Evolutionary conservation across 768 basidiomycete species (phyloP), one percentile per base, ranked within the genome.

Genomic region (Kwoniella sp.): DNA sequence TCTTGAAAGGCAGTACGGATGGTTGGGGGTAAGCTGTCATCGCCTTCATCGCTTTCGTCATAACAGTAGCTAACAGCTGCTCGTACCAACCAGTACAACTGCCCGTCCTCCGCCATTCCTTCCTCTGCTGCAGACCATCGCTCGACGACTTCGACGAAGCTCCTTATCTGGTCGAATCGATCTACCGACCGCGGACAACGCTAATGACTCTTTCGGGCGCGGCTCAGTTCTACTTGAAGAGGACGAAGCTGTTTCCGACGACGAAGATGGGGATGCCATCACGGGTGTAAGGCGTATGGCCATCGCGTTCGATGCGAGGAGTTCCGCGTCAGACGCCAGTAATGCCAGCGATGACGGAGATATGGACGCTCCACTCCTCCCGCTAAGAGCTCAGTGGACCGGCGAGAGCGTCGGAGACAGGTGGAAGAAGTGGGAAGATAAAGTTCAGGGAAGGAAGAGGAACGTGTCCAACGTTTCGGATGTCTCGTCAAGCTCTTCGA

Each of bases 41-140:
- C 13, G 22, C n/a, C 20, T 20, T 50, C 45, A 17, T 30, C 13
- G 34, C 34, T 5, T 7, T 7, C 13, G 13, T 37, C 34, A 13
- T 37, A 37, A 7, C 7, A 31, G 9, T 20, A 41, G 41, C 5
- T 4, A 11, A n/a, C 20, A 30, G 31, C 23, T 25, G 22, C 22
- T n/a, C n/a, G n/a, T n/a, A n/a, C n/a, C 41, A 45, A 45, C 5
- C 15, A 60, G 37, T 17, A 55, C 58, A 7, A 55, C 55, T 7
- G 60, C 72, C 17, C 65, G 67, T 0, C 72, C 72, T 20, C 76
- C 76, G 13, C 76, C 76, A 9, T 77, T 77, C 67, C 66, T 77
- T 0, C 73, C 73, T 0, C 65, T 75, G 4, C 67, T 77, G 1
- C 64, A 64, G 25, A 66, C 73, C 23, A 69, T 77, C 52, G 73